Conservation (phyloP, 768 basidiomycete species). For the Podaxis sp. region DNA sequence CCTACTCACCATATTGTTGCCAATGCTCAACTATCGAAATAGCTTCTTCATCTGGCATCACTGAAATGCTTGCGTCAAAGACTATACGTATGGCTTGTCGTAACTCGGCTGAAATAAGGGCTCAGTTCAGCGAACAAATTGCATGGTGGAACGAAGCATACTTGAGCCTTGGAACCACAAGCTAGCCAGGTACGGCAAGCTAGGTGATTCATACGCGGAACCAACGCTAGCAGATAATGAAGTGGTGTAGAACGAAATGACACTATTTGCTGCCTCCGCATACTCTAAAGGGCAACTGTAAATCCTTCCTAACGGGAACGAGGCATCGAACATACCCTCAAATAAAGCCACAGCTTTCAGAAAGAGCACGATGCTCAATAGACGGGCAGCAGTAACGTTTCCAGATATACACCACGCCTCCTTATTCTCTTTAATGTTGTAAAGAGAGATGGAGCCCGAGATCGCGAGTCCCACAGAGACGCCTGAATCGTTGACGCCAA, state of each 20-base stretch:
- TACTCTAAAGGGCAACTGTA: conserved; percentile 48
- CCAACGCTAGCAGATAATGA: conserved; percentile 68
- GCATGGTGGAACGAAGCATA: conserved; percentile 31
- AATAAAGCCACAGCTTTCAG: conserved; percentile 73
- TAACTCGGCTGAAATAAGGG: conserved; percentile 55
- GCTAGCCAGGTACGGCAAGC: conserved; percentile 67
- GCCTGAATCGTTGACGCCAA: conserved; percentile 45
- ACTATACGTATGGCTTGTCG: conserved; percentile 75
- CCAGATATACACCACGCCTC: conserved; percentile 76
- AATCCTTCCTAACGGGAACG: not conserved
- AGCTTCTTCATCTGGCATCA: conserved; percentile 68
- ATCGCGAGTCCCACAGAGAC: conserved; percentile 47
- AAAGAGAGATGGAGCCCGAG: conserved; percentile 47
- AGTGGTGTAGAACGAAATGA: conserved; percentile 79
- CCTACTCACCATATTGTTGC: conserved; percentile 58
- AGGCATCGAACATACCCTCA: conserved; percentile 45
- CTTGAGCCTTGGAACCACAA: conserved; percentile 78
- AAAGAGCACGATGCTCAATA: conserved; percentile 63
- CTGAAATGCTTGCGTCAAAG: conserved; percentile 73
- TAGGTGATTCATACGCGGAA: conserved; percentile 60
- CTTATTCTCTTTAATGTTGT: conserved; percentile 32
- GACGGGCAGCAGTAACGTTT: conserved; percentile 66
- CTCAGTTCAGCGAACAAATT: not conserved
- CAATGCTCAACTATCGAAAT: conserved; percentile 56
- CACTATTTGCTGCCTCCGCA: conserved; percentile 65